These are phyloP conservation scores for Candida tetrigidarum DNA, from an alignment of 1,139 yeast species.

Conservation along the genomic window DNA sequence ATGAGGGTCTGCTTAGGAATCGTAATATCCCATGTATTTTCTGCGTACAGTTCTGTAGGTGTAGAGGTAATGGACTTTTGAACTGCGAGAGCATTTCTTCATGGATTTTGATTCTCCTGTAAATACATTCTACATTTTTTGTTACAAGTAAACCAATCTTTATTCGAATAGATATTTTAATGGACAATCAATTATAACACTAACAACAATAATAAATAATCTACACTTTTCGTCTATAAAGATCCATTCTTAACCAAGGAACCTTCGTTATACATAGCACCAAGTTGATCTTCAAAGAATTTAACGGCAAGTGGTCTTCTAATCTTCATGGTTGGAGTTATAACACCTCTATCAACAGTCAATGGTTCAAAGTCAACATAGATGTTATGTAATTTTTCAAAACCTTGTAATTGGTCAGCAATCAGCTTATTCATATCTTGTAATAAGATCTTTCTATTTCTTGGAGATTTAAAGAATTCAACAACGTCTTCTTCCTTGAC, in stretches of 20 bases:
- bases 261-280: constrained; percentile 64
- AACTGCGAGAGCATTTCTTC: no score
- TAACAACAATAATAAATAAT: background rate
- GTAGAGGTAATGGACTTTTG: no score
- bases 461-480: constrained; percentile 30
- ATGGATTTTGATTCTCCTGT: no score
- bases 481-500: constrained; percentile 28
- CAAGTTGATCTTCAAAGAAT: constrained; percentile 51
- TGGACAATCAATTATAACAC: no score
- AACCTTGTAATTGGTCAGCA: constrained; percentile 40
- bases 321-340: constrained; percentile 79
- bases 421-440: constrained; percentile 30
- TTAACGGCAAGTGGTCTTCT: constrained; percentile 64
- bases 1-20: no score
- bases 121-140: no score
- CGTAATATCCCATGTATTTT: no score
- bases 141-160: no score
- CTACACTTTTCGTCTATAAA: background rate
- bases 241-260: constrained; percentile 24
- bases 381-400: constrained; percentile 69
- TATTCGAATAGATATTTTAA: no score
- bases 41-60: no score
- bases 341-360: constrained; percentile 60
- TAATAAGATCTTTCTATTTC: constrained; percentile 32
- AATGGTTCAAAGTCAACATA: constrained; percentile 67